These are phyloP conservation scores for Vitis hybrid DNA, from an alignment of 177 flowering plant genomes.

Conservation along the genomic window DNA sequence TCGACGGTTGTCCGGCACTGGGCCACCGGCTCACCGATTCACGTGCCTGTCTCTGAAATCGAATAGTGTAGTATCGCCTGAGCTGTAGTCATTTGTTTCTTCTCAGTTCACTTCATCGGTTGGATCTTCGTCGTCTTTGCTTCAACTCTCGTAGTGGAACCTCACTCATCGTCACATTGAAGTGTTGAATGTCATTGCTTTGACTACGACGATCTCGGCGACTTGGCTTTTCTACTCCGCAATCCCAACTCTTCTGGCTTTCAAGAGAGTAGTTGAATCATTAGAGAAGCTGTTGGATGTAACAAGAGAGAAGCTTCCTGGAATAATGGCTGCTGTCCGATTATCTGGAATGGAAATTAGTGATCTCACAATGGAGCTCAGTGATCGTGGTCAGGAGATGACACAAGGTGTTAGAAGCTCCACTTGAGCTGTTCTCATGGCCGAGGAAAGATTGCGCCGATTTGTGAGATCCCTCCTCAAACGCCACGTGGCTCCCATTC, in stretches of 20 bases:
- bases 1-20: constrained; percentile 4
- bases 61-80: constrained; percentile 11
- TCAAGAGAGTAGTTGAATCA: constrained; percentile 82
- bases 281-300: constrained; percentile 76
- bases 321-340: constrained; percentile 87
- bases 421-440: constrained; percentile 77
- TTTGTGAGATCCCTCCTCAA: constrained; percentile 17
- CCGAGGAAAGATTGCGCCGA: constrained; percentile 69
- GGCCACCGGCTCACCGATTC: constrained; percentile 24
- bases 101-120: constrained; percentile 40
- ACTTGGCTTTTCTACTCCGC: constrained; percentile 85
- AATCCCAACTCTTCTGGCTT: constrained; percentile 83
- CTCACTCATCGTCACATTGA: constrained; percentile 63
- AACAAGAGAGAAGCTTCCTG: constrained; percentile 86
- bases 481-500: too few species aligned
- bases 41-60: constrained; percentile 31
- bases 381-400: constrained; percentile 92
- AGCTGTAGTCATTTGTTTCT: constrained; percentile 14
- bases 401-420: constrained; percentile 80
- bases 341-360: constrained; percentile 97
- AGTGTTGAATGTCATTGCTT: constrained; percentile 60
- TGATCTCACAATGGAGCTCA: constrained; percentile 95
- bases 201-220: constrained; percentile 61
- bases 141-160: constrained; percentile 38
- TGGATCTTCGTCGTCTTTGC: constrained; percentile 36